These are phyloP conservation scores for Pycnococcus provasolii DNA, from an alignment of 139 green algal species.

Conservation along the genomic window DNA sequence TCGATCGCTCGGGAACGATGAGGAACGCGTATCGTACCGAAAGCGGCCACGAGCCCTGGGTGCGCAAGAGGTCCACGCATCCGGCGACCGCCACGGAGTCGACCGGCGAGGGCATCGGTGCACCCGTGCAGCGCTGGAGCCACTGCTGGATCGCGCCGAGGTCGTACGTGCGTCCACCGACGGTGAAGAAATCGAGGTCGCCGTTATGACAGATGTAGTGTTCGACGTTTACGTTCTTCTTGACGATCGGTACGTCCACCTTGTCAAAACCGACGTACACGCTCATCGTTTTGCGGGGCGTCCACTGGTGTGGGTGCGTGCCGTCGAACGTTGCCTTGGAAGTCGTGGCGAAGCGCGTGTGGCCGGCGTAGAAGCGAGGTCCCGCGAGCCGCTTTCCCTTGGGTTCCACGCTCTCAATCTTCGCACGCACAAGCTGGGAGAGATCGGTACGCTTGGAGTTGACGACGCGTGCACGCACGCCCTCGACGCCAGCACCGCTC, in stretches of 20 bases:
- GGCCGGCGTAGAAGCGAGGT: slow-evolving; percentile 12
- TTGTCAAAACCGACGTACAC: neutral
- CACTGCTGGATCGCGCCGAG: slow-evolving; percentile 21
- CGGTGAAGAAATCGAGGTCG: slow-evolving; percentile 26
- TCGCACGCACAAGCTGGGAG: slow-evolving; percentile 8
- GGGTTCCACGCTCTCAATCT: slow-evolving; percentile 4
- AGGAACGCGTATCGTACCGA: slow-evolving; percentile 5
- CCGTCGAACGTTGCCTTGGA: slow-evolving; percentile 19
- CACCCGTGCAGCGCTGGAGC: slow-evolving; percentile 3
- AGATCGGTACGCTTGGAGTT: slow-evolving; percentile 22
- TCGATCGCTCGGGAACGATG: neutral
- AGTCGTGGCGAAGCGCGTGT: slow-evolving; percentile 32
- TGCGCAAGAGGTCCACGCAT: slow-evolving; percentile 20
- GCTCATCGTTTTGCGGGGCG: neutral
- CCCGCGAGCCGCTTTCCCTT: neutral
- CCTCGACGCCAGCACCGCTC: neutral
- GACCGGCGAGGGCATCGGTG: slow-evolving; percentile 4
- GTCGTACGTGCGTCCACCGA: slow-evolving; percentile 12
- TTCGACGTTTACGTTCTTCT: slow-evolving; percentile 11
- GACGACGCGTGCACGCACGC: slow-evolving; percentile 13
- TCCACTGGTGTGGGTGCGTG: slow-evolving; percentile 28
- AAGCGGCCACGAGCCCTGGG: slow-evolving; percentile 13
- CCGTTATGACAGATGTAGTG: slow-evolving; percentile 28
- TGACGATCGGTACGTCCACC: neutral
- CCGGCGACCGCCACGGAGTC: slow-evolving; percentile 20